These are phyloP conservation scores for Serendipita sp. DNA, from an alignment of 768 basidiomycete genomes.

Conservation along the genomic window DNA sequence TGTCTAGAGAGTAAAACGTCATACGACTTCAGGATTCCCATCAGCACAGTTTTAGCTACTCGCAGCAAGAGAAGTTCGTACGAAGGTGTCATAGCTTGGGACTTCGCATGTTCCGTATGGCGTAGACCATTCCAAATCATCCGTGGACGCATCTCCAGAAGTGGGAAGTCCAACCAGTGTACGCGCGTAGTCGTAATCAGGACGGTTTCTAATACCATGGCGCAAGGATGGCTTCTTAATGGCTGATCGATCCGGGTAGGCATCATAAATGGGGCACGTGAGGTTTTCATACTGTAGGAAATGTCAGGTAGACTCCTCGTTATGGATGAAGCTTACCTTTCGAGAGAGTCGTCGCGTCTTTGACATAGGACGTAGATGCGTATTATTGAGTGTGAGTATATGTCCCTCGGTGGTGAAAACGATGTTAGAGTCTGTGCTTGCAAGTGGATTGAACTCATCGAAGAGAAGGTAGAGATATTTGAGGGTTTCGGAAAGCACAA, in stretches of 20 bases:
- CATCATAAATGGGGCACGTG: constrained; percentile 15
- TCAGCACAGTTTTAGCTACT: constrained; percentile 6
- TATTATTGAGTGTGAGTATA: constrained; percentile 45
- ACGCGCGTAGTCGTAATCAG: constrained; percentile 69
- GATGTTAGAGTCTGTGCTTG: constrained; percentile 64
- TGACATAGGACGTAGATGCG: constrained; percentile 41
- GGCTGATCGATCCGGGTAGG: constrained; percentile 17
- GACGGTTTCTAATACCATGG: constrained; percentile 57
- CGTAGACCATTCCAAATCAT: constrained; percentile 32
- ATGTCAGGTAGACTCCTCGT: constrained; percentile 46
- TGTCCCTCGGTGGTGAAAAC: constrained; percentile 97
- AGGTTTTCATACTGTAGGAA: constrained; percentile 9
- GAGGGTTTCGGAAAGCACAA: constrained; percentile 81
- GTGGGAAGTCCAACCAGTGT: constrained; percentile 38
- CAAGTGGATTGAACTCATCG: constrained; percentile 63
- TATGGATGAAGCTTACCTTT: constrained; percentile 49
- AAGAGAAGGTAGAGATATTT: constrained; percentile 94
- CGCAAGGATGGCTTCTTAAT: constrained; percentile 24
- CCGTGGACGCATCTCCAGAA: constrained; percentile 30
- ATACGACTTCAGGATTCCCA: neutral
- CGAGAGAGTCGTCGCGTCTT: constrained; percentile 42
- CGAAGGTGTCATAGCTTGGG: constrained; percentile 51
- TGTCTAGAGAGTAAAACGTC: constrained; percentile 32
- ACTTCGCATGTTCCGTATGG: constrained; percentile 59
- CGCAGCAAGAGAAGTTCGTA: constrained; percentile 21